Evolutionary conservation across 1,284 basidiomycete genomes (phyloP), one percentile per base, ranked within the genome.

Genomic region (Cryptococcus sp.): DNA sequence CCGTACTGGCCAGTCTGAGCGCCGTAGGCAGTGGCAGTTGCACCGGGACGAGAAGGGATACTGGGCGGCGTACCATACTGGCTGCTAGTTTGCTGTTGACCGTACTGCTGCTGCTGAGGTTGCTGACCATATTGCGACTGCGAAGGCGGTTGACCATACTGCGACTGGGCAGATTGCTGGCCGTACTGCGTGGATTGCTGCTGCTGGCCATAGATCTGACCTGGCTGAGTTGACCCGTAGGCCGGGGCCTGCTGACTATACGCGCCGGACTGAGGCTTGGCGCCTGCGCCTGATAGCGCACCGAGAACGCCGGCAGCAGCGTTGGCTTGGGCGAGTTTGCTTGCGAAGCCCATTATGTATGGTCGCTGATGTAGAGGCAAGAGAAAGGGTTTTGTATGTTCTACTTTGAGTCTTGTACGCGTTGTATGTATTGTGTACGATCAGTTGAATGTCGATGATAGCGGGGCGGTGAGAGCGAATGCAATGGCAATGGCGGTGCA

Each of bases 291-390:
- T 17, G 57, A 50, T 53, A 59, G 54, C 23, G 52, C 47, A n/a
- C 56, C 58, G 17, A 53, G 35, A 40, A 60, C 57, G n/a, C 47
- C 49, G 47, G 62, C 60, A 5, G 54, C 49, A 10, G 39, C 49
- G 41, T 62, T 59, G 35, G 63, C 60, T 41, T 58, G 52, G 50
- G 60, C 55, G 50, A 65, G 49, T 47, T 65, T 65, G n/a, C 55
- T 57, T 38, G 63, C 63, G 55, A 65, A 58, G 17, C 63, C 63
- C 63, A 65, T 65, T 35, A 13, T 35, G 30, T 35, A 10, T 25
- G 3, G 25, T 25, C 6, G 25, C 25, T 25, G 25, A 25, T 35
- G 5, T 35, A 30, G 30, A 35, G 30, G 25, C 25, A 6, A 25
- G 25, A 25, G 25, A 6, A n/a, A n/a, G n/a, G n/a, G n/a, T n/a